Evolutionary conservation across 257 asterid genomes (phyloP).

Genomic region (Capsicum rhomboideum): DNA sequence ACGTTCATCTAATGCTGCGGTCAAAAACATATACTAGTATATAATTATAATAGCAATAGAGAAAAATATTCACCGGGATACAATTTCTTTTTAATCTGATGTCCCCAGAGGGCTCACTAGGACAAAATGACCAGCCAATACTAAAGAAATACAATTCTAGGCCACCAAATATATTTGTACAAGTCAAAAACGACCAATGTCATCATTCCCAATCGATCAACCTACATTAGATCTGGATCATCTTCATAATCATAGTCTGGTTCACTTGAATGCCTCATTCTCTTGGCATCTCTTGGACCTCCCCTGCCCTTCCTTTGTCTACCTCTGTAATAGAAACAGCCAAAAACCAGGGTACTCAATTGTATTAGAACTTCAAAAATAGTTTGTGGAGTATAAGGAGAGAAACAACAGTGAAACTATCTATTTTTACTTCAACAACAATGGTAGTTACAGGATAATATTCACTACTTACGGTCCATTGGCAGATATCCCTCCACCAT

Average conservation of each 20-base stretch:
- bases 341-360: not conserved
- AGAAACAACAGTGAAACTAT: not conserved
- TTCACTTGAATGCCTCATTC: constrained; percentile 78
- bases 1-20: not conserved
- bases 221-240: constrained; percentile 72
- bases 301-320: constrained; percentile 80
- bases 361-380: not conserved
- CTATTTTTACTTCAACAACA: not conserved
- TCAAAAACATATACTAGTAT: not conserved
- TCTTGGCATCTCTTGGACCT: constrained; percentile 85
- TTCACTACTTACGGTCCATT: constrained; percentile 68
- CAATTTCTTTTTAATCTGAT: not conserved
- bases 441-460: not conserved
- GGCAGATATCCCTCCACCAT: constrained; percentile 61
- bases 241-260: constrained; percentile 91
- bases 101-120: not conserved
- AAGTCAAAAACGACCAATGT: not conserved
- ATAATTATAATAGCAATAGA: not conserved
- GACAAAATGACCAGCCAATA: not conserved
- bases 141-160: not conserved
- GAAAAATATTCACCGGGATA: not conserved
- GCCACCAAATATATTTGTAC: constrained; percentile 2
- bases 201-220: constrained; percentile 2
- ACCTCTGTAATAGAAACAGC: constrained; percentile 41
- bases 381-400: not conserved